Evolutionary conservation across 768 basidiomycete species (phyloP).

Genomic region (Amanita phalloides): DNA sequence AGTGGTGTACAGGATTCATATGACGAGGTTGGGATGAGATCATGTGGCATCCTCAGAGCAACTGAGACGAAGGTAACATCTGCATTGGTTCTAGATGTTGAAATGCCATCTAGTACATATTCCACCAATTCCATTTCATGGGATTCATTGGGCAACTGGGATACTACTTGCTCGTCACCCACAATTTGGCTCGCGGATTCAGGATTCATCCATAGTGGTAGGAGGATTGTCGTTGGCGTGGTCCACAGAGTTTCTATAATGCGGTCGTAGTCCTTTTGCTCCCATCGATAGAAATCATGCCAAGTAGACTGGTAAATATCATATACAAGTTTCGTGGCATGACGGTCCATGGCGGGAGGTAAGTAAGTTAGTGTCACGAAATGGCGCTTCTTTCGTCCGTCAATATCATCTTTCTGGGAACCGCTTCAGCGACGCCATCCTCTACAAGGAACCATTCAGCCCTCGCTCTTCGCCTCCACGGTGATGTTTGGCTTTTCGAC

Average conservation of each 20-base stretch:
- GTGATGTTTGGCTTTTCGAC: slow-evolving; percentile 77
- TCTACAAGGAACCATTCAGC: slow-evolving; percentile 72
- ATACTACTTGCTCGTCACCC: not conserved
- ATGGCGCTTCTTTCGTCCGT: slow-evolving; percentile 18
- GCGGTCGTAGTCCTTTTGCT: slow-evolving; percentile 11
- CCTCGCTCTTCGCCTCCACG: slow-evolving; percentile 51
- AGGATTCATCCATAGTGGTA: slow-evolving; percentile 1
- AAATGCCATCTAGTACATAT: not conserved
- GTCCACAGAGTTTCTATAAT: slow-evolving; percentile 9
- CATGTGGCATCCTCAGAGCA: not conserved
- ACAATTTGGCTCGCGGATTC: not conserved
- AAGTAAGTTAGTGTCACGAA: not conserved
- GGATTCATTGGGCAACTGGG: not conserved
- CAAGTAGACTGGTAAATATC: slow-evolving; percentile 10
- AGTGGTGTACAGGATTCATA: slow-evolving; percentile 53
- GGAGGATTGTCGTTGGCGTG: not conserved
- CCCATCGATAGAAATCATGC: slow-evolving; percentile 15
- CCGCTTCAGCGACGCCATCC: slow-evolving; percentile 74
- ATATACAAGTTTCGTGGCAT: not conserved
- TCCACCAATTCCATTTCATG: not conserved
- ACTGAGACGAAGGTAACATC: not conserved
- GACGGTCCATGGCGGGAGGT: not conserved
- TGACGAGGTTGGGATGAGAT: slow-evolving; percentile 12
- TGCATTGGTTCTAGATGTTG: not conserved
- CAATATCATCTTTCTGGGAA: slow-evolving; percentile 68